Base-by-base conservation (phyloP, 805 yeast genomes). In the Metschnikowia continentalis region DNA sequence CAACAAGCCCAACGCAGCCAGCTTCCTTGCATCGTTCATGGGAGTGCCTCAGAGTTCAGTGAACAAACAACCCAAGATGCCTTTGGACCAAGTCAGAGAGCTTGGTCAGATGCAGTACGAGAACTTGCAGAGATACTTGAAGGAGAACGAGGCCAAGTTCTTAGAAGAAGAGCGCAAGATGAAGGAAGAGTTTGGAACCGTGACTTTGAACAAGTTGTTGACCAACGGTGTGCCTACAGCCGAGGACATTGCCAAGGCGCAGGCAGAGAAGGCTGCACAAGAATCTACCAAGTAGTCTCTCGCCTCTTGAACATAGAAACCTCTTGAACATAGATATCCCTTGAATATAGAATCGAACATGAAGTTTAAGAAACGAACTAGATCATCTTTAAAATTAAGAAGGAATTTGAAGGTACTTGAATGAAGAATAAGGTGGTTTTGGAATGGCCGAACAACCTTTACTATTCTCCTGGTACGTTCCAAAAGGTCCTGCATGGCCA, bases 31-130 rank as follows among this genome's bases (percentile, higher is more conserved):
- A 46, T 72, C 76, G 44, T 64, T 88, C 53, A 72, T 90, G 50
- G 96, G 96, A 39, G 70, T 84, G 39, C 80, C 85, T 42, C 60
- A 65, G 26, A 61, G 76, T 5, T 61, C 71, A 1, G 70, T 75
- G 51, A 81, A 65, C 59, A 72, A 65, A 64, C 79, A 64, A 58
- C 84, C 84, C 54, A 82, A 83, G 71, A 82, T 86, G 85, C 96
- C 96, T 32, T 79, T 90, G 66, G 99, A 92, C 70, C 67, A 82
- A 50, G 83, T 91, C 58, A 86, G 97, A 67, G 95, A 90, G 66
- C 92, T 88, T 66, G 97, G 96, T 61, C 96, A 90, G 70, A 81
- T 83, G 73, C 90, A 88, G 68, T 92, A 90, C 68, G 83, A 85
- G 61, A 82, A 83, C 60, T 87, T 90, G 82, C 83, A 84, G 72